Base-by-base conservation (phyloP, 208 protist genomes). In the Leishmania braziliensis region DNA sequence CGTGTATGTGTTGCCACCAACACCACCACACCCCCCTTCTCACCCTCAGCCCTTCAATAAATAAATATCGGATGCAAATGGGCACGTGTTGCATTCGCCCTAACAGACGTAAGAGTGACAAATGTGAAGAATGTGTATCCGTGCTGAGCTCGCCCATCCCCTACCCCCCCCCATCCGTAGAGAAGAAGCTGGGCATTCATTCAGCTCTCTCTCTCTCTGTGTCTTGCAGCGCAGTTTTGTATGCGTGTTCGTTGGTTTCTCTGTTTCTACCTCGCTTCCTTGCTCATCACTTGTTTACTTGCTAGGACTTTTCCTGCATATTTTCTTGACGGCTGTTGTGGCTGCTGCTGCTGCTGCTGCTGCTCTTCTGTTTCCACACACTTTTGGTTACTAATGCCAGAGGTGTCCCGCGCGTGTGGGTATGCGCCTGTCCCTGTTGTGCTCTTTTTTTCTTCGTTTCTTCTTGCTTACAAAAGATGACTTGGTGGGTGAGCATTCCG, bases 361-460 rank as follows among this genome's bases (percentile, higher is more conserved):
- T 75, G 53, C 68, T 68, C 53, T 43, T 23, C 53, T 82, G 54
- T 69, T 78, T 39, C 69, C 72, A 50, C 26, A 29, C 48, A 81
- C 33, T 33, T 33, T 36, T 29, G 14, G 62, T 39, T n/a, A 72
- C 26, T 48, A 39, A 2, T 60, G 26, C 23, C 29, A 48, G 12
- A 14, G 63, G 68, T 76, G 53, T 12, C 29, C 39, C 63, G 12
- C 60, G 63, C 33, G 18, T 48, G 8, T 62, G 12, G 23, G 10
- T 72, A 16, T 72, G 23, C 66, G 39, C 53, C 48, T 81, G 65
- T 58, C 14, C 29, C 18, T 71, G 10, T 75, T 72, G 50, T 2
- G 58, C 74, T 50, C 51, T 54, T 23, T 80, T 76, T 48, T 81
- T n/a, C 29, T 76, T 76, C 54, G 74, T 53, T 76, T 80, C 18